Base-by-base conservation (phyloP, 345 rosid species). In the Salix exigua region DNA sequence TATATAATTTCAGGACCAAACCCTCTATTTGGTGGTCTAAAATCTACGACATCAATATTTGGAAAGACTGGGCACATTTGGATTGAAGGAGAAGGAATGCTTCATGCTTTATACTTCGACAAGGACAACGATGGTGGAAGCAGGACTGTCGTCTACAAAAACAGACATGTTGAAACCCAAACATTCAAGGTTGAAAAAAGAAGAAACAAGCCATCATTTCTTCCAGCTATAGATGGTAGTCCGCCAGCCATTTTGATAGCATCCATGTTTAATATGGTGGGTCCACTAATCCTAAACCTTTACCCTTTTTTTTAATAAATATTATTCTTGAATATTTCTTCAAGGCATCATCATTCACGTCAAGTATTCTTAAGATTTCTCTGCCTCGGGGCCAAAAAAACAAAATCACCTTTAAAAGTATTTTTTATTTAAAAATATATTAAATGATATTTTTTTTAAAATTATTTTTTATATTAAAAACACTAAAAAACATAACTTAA, bases 21-120 rank as follows among this genome's bases (percentile, higher is more conserved):
- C 61, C 89, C 91, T 3, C 74, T 87, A 6, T 86, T 83, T 67
- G 88, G 88, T 50, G 89, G 87, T 26, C 71, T 88, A 21, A 86
- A 81, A 53, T 81, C 86, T 1, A 74, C 88, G 17, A 74, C 8
- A 11, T 89, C 93, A 0, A 12, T 84, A 23, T 88, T 88, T 10
- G 89, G 89, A 33, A 76, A 70, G 50, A 77, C 89, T 13, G 83
- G 73, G 44, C 81, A 82, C 26, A 51, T 78, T 0, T 86, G 88
- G 91, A 70, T 88, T 1, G 91, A 86, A 81, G 89, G 93, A 68
- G 93, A 89, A 78, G 93, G 91, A 66, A 88, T 89, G 88, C 83
- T 86, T 50, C 93, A 86, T 76, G 87, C 83, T 66, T 19, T 89
- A 31, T 85, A 85, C 74, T 85, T 86, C 2, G n/a, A 62, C n/a